Conservation (phyloP, 164 flowering plant genomes). For the Berberis thunbergii region DNA sequence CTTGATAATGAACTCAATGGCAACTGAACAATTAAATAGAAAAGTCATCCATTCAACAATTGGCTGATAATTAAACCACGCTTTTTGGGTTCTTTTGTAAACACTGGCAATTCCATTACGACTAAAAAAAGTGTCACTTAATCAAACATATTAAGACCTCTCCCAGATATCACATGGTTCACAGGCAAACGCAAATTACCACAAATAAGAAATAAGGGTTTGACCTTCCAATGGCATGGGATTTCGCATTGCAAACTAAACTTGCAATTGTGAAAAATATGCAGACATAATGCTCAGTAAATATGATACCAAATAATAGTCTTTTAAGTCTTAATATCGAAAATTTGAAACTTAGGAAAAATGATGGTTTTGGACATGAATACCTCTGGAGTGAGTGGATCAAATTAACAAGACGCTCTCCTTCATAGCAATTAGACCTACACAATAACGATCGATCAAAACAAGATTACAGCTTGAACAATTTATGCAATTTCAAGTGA, state of each 20-base stretch:
- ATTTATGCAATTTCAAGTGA: background rate
- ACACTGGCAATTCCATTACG: background rate
- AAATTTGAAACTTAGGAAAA: too few species aligned
- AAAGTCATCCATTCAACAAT: too few species aligned
- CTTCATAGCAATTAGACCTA: conserved; percentile 39
- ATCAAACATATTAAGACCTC: background rate
- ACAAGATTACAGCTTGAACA: background rate
- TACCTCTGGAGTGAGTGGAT: conserved; percentile 47
- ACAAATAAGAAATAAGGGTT: too few species aligned
- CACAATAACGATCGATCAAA: background rate
- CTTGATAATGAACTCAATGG: too few species aligned
- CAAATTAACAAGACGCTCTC: conserved; percentile 40
- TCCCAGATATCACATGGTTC: background rate
- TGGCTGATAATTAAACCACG: too few species aligned
- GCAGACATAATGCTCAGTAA: background rate
- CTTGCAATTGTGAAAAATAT: background rate
- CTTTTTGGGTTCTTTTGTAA: background rate
- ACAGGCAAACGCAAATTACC: too few species aligned
- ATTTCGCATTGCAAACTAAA: background rate
- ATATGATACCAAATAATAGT: background rate
- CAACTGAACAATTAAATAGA: too few species aligned
- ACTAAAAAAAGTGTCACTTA: background rate
- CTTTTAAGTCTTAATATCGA: background rate
- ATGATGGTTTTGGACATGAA: background rate
- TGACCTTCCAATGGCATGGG: background rate